Conservation (phyloP, 441 rosid species). For the Pelargonium hybrid region DNA sequence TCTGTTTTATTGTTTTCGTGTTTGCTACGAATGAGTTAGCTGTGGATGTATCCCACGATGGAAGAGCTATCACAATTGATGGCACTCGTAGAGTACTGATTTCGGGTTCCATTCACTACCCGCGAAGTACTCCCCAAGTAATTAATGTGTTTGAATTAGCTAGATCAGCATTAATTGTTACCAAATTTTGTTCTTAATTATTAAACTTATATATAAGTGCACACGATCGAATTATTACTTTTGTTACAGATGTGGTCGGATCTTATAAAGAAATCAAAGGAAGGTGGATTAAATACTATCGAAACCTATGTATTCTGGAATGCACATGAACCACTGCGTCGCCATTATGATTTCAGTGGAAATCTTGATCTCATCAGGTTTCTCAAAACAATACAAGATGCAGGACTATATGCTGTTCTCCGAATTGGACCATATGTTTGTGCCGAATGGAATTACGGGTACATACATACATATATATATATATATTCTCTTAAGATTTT, state of each 20-base stretch:
- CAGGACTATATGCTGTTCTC: constrained; percentile 34
- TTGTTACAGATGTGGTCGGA: constrained; percentile 47
- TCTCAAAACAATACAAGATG: constrained; percentile 31
- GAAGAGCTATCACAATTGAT: constrained; percentile 20
- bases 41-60: constrained; percentile 8
- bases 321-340: constrained; percentile 38
- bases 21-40: background rate
- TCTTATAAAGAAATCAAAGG: constrained; percentile 36
- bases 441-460: constrained; percentile 57
- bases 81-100: constrained; percentile 15
- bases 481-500: background rate
- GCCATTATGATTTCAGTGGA: constrained; percentile 39
- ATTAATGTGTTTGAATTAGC: background rate
- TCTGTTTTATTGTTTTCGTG: background rate
- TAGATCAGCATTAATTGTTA: background rate
- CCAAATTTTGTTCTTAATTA: background rate
- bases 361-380: constrained; percentile 38
- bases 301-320: constrained; percentile 52
- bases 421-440: constrained; percentile 53
- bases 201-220: background rate
- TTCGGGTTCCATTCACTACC: constrained; percentile 28
- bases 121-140: constrained; percentile 23
- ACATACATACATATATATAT: constrained; percentile 1
- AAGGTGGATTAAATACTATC: constrained; percentile 42
- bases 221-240: background rate